These are phyloP conservation scores for Sabuloglossum arenarium DNA, from an alignment of 495 filamentous ascomycete species.

Conservation along the genomic window DNA sequence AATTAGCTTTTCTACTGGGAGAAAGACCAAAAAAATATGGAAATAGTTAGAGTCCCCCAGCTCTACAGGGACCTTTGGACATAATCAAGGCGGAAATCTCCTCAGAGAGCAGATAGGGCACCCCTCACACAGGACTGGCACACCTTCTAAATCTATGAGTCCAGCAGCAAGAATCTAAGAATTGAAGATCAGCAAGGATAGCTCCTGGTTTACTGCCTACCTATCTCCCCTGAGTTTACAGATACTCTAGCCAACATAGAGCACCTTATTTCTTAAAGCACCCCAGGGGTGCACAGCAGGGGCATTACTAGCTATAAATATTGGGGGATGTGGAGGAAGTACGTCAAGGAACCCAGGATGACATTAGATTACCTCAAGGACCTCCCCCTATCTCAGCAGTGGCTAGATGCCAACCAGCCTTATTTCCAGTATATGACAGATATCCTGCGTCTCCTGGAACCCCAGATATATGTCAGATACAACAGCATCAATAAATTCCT, in stretches of 20 bases:
- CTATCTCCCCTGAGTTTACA: not conserved
- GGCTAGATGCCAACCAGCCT: not conserved
- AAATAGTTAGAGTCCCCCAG: not conserved
- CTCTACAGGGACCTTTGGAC: not conserved
- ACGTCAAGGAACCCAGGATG: not conserved
- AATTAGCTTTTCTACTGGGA: not conserved
- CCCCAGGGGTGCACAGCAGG: not conserved
- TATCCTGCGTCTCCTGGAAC: not conserved
- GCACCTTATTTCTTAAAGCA: not conserved
- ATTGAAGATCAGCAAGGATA: not conserved
- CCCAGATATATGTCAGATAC: not conserved
- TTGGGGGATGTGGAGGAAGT: not conserved
- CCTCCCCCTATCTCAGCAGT: not conserved
- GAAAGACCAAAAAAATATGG: not conserved
- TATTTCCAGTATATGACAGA: not conserved
- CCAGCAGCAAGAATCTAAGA: not conserved
- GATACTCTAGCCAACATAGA: not conserved
- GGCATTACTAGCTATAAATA: not conserved
- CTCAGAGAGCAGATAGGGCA: no score
- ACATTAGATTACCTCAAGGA: not conserved
- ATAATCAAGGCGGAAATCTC: no score
- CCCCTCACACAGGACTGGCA: not conserved
- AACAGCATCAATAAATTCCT: not conserved
- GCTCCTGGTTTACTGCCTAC: not conserved
- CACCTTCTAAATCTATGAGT: not conserved